Percentiles rank a stretch among this genome's conserved stretches.
phyloP scores from a whole-genome alignment of 108 stramenopile species.

The Epithemia pelagica region DNA sequence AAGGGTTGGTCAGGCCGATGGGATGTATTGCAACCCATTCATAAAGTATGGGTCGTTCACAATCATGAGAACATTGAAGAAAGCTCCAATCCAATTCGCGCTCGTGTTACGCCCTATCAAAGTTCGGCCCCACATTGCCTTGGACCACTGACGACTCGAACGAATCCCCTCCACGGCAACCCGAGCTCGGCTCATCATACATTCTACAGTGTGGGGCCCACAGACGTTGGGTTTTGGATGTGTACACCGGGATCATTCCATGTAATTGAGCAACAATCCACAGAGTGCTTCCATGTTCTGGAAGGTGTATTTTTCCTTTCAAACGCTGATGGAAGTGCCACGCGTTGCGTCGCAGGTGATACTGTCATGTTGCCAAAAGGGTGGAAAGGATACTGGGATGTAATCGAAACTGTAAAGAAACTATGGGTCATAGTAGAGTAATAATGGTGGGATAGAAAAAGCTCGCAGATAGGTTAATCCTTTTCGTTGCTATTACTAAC shows the following conservation, averaged over 20 bases:
- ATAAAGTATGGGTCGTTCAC: slow-evolving; percentile 68
- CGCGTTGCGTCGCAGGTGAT: slow-evolving; percentile 57
- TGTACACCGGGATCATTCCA: slow-evolving; percentile 34
- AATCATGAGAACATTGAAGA: slow-evolving; percentile 39
- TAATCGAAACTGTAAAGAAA: slow-evolving; percentile 50
- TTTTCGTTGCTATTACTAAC: no score
- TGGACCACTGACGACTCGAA: slow-evolving; percentile 3
- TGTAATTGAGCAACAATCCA: not conserved
- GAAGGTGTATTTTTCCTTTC: slow-evolving; percentile 47
- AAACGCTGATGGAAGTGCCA: slow-evolving; percentile 29
- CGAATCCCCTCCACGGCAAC: slow-evolving; percentile 22
- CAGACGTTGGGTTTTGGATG: slow-evolving; percentile 45
- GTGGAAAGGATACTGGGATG: slow-evolving; percentile 55
- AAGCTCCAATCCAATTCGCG: slow-evolving; percentile 33
- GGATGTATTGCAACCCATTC: slow-evolving; percentile 55
- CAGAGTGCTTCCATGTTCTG: slow-evolving; percentile 39
- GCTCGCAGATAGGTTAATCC: no score
- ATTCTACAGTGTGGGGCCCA: slow-evolving; percentile 50
- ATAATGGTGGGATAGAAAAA: slow-evolving; percentile 9
- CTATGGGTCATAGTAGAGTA: slow-evolving; percentile 25
- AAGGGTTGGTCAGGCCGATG: slow-evolving; percentile 63
- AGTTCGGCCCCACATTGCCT: slow-evolving; percentile 25
- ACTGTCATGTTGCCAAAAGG: slow-evolving; percentile 54
- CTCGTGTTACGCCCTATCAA: slow-evolving; percentile 31
- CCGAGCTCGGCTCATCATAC: slow-evolving; percentile 26